Conservation (phyloP, 208 protist genomes). For the Trypanosoma cruzi region DNA sequence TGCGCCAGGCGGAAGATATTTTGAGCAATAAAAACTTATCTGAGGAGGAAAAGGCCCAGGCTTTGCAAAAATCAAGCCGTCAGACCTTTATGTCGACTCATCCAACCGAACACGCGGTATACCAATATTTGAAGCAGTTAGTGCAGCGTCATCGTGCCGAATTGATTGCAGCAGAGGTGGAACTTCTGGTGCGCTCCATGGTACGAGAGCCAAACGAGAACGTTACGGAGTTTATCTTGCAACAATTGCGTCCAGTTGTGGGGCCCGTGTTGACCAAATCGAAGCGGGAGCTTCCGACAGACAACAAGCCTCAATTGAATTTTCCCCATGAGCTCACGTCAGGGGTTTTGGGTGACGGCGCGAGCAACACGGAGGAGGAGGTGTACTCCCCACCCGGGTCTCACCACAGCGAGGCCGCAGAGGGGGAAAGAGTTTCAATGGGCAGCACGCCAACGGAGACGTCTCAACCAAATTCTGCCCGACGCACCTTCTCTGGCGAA, state of each 20-base stretch:
- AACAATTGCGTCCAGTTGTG: conserved; percentile 28
- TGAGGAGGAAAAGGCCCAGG: conserved; percentile 7
- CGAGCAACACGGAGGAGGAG: background rate
- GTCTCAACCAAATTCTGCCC: background rate
- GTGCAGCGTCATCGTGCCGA: conserved; percentile 31
- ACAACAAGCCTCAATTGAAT: background rate
- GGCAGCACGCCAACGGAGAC: background rate
- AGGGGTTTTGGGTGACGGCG: background rate
- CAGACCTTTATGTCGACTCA: conserved; percentile 15
- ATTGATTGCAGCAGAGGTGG: conserved; percentile 42
- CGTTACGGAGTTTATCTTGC: conserved; percentile 20
- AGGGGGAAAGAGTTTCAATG: background rate
- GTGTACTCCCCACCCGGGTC: background rate
- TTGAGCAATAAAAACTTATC: conserved; percentile 14
- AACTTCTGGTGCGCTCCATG: conserved; percentile 21
- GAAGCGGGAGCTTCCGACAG: background rate
- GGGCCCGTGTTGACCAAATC: background rate
- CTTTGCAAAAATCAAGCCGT: conserved; percentile 14
- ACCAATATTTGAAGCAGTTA: conserved; percentile 27
- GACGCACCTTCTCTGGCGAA: background rate
- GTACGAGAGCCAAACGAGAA: conserved; percentile 16
- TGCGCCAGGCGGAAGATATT: conserved; percentile 43
- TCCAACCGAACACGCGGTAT: conserved; percentile 15
- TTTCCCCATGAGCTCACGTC: background rate
- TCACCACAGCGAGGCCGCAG: background rate